These are phyloP conservation scores for Phialemonium atrogriseum DNA, from an alignment of 2,329 filamentous ascomycete genomes.

Conservation along the genomic window DNA sequence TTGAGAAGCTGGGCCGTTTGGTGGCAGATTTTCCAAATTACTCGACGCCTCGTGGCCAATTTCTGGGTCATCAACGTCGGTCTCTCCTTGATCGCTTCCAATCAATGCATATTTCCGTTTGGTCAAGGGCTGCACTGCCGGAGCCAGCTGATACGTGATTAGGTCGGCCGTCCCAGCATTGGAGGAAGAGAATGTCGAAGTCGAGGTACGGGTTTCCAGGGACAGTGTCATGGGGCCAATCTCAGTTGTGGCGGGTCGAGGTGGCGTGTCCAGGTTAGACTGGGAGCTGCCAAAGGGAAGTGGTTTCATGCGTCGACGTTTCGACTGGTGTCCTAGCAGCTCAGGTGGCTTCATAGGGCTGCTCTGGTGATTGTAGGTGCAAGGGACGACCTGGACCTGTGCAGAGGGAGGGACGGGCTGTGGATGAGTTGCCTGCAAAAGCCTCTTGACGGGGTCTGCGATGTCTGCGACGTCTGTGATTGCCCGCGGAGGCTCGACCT, in stretches of 20 bases:
- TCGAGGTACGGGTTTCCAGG: not conserved
- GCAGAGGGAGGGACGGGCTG: conserved; percentile 18
- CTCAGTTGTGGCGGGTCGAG: not conserved
- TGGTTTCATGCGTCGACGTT: conserved; percentile 11
- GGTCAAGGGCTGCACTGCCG: too few relatives aligned
- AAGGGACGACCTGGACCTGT: conserved; percentile 14
- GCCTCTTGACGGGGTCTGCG: conserved; percentile 3
- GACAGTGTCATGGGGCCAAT: not conserved
- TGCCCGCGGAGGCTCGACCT: conserved; percentile 11
- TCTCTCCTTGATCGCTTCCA: not conserved
- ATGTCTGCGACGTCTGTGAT: conserved; percentile 7
- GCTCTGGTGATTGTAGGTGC: conserved; percentile 6
- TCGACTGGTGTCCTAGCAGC: not conserved
- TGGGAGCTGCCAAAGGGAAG: conserved; percentile 2
- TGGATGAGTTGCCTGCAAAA: conserved; percentile 2
- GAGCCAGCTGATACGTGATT: too few relatives aligned
- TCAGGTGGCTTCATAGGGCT: conserved; percentile 3
- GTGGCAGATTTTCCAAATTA: conserved; percentile 7
- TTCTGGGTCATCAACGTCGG: not conserved
- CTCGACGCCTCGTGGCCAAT: conserved; percentile 4
- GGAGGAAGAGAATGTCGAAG: too few relatives aligned
- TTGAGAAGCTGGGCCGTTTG: conserved; percentile 13
- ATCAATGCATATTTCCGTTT: too few relatives aligned
- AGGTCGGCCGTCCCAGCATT: too few relatives aligned
- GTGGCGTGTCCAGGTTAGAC: too few relatives aligned